Base-by-base conservation (phyloP, 1,284 basidiomycete genomes). In the Ceratobasidium sp. region DNA sequence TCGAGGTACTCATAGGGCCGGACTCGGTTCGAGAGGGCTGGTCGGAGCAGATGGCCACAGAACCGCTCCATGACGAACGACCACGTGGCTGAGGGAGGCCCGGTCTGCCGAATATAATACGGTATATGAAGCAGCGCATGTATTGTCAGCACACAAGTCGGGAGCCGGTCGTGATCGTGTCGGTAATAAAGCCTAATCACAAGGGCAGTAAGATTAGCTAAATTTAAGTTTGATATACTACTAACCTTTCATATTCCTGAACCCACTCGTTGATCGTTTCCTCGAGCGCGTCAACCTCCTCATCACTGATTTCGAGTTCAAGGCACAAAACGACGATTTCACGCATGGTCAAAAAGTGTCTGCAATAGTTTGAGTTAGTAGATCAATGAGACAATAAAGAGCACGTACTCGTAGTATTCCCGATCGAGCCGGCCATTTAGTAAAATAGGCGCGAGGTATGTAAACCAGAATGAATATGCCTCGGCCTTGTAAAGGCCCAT, bases 21-120 rank as follows among this genome's bases (percentile, higher is more conserved):
- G 0, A 76, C 74, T 2, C 78, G 78, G 56, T 77, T 81, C 3
- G 46, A 41, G 27, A 81, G 78, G 6, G 77, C 77, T 14, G 77
- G 78, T 24, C 61, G n/a, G 19, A 78, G 75, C 16, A 81, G 74
- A 27, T 39, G 37, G 9, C 79, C 78, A 74, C 81, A 81, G 56
- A 76, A 79, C 3, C 78, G 76, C 68, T 81, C 81, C 78, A 81
- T 85, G 0, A 82, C 80, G 73, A 84, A 86, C 0, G 84, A 83
- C 85, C 84, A 86, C 54, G 83, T 83, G 11, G 77, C 78, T 84
- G 84, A 85, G 0, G 84, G 83, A 1, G 83, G 84, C 0, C 79
- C 72, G 6, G 74, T 76, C 0, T 22, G 1, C 11, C 64, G 46
- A 34, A 80, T 79, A 2, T 75, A 73, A 3, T 77, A 27, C 0